Conservation (phyloP, 345 rosid species). For the Syzygium aqueum region DNA sequence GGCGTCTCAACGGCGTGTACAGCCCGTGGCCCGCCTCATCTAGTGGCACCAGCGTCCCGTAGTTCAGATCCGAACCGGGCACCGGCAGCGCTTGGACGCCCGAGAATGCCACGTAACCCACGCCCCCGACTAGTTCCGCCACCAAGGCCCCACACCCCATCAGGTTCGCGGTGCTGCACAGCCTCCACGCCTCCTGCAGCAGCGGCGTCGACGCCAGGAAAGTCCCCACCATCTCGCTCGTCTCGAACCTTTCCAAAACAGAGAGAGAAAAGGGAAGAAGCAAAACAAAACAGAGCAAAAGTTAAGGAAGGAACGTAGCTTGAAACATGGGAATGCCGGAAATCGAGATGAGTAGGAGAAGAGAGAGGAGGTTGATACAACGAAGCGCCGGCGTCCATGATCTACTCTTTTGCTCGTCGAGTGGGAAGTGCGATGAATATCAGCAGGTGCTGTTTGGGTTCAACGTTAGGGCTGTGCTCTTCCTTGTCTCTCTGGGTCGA, state of each 20-base stretch:
- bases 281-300: not conserved
- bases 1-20: constrained; percentile 20
- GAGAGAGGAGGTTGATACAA: not conserved
- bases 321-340: not conserved
- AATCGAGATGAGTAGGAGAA: not conserved
- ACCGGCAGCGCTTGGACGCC: constrained; percentile 12
- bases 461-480: too few species aligned
- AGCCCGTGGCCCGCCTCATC: not conserved
- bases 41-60: not conserved
- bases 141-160: constrained; percentile 6
- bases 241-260: constrained; percentile 40
- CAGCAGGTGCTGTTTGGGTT: too few species aligned
- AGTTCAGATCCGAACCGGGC: not conserved
- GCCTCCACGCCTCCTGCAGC: constrained; percentile 46
- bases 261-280: not conserved
- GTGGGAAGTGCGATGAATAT: not conserved
- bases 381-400: not conserved
- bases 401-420: not conserved
- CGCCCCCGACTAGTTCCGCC: constrained; percentile 15
- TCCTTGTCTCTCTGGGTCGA: too few species aligned
- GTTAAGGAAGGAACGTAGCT: not conserved
- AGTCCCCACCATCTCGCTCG: constrained; percentile 61
- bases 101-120: constrained; percentile 45
- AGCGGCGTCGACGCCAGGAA: constrained; percentile 52
- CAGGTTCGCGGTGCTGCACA: constrained; percentile 31